These are phyloP conservation scores for Cryphonectria naterciae DNA, from an alignment of 2,329 filamentous ascomycete species.

Conservation along the genomic window DNA sequence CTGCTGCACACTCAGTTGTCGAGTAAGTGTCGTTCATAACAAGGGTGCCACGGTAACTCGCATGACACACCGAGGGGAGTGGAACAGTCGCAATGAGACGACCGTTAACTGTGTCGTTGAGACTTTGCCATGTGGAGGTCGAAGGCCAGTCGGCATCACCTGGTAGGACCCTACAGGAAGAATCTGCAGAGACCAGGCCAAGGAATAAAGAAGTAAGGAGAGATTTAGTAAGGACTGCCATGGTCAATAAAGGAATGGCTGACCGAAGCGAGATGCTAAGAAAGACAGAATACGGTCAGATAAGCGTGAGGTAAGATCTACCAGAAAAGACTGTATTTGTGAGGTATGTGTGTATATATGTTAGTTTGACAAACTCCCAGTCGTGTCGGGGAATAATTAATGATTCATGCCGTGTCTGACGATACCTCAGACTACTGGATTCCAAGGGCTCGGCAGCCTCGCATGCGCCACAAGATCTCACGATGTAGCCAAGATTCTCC, in stretches of 20 bases:
- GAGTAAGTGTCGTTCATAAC: neutral
- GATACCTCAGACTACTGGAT: neutral
- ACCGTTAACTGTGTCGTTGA: neutral
- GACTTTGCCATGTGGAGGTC: neutral
- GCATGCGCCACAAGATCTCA: neutral
- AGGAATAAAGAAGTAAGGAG: neutral
- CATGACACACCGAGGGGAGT: neutral
- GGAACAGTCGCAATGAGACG: neutral
- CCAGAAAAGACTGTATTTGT: neutral
- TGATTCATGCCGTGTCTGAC: neutral
- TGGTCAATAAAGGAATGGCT: neutral
- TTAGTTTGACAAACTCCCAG: neutral
- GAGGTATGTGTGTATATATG: neutral
- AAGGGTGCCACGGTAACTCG: neutral
- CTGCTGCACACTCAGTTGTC: neutral
- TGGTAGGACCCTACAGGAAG: neutral
- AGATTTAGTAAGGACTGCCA: neutral
- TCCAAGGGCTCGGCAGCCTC: neutral
- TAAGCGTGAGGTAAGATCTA: neutral
- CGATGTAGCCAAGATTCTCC: neutral
- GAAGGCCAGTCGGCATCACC: neutral
- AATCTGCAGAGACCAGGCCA: neutral
- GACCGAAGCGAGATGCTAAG: neutral
- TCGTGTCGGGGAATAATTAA: neutral
- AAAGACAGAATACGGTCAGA: neutral